Evolutionary conservation across 768 basidiomycete genomes (phyloP).

Genomic region (Leccinum pellstonianum): DNA sequence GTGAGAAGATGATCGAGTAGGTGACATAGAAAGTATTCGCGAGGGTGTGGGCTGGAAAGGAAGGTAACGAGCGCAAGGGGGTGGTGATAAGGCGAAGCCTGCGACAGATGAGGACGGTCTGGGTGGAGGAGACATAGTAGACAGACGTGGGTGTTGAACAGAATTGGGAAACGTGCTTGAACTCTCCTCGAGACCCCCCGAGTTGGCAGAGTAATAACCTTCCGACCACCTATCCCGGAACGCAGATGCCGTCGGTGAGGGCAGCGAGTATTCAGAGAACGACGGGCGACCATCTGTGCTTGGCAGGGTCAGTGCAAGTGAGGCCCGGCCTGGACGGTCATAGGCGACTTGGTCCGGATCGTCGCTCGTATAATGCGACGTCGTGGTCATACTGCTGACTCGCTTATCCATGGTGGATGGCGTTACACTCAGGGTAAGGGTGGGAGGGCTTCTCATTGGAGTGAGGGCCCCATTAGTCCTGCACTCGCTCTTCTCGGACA

Average conservation of each 20-base stretch:
- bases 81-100: slow-evolving; percentile 56
- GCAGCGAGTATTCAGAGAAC: slow-evolving; percentile 64
- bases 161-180: slow-evolving; percentile 22
- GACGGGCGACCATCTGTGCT: slow-evolving; percentile 47
- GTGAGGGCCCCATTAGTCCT: slow-evolving; percentile 29
- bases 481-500: slow-evolving; percentile 44
- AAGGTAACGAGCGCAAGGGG: slow-evolving; percentile 32
- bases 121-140: slow-evolving; percentile 55
- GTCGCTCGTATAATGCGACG: slow-evolving; percentile 37
- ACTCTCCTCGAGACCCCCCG: slow-evolving; percentile 20
- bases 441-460: slow-evolving; percentile 44
- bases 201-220: slow-evolving; percentile 32
- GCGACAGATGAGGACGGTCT: slow-evolving; percentile 61
- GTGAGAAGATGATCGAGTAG: slow-evolving; percentile 30
- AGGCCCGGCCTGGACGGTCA: slow-evolving; percentile 38
- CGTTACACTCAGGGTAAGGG: slow-evolving; percentile 34
- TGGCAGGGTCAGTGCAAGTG: slow-evolving; percentile 50
- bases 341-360: slow-evolving; percentile 36
- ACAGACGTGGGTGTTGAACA: slow-evolving; percentile 21
- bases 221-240: slow-evolving; percentile 58
- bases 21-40: slow-evolving; percentile 16
- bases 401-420: slow-evolving; percentile 29
- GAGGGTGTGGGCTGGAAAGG: slow-evolving; percentile 22
- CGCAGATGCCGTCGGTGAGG: slow-evolving; percentile 78
- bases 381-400: slow-evolving; percentile 23